Percentiles rank a stretch among this genome's conserved stretches.
phyloP scores from a whole-genome alignment of 139 green algal genomes.

The Marvania coccoides region DNA sequence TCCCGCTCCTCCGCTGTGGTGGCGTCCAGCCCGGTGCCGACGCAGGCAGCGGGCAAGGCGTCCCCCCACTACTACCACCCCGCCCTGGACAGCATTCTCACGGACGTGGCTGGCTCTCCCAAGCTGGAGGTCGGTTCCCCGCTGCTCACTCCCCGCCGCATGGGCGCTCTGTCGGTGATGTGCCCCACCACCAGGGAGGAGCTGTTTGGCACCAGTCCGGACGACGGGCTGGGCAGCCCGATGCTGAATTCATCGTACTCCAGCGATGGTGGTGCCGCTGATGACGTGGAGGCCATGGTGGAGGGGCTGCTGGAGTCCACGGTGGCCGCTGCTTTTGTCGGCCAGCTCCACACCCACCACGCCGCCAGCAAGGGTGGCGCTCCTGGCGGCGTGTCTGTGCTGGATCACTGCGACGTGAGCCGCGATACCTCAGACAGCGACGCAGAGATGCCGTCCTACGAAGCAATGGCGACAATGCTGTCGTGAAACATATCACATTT shows the following conservation, averaged over 20 bases:
- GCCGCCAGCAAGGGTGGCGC: no score
- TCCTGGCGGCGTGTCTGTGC: no score
- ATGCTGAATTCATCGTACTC: background rate
- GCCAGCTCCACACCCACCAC: no score
- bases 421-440: no score
- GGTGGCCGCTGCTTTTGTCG: background rate
- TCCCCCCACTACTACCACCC: no score
- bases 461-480: no score
- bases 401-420: no score
- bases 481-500: no score
- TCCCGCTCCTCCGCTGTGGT: background rate
- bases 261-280: background rate
- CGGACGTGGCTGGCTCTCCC: background rate
- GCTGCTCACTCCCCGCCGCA: conserved; percentile 17
- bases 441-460: no score
- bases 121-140: background rate
- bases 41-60: no score
- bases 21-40: background rate
- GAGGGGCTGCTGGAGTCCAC: background rate
- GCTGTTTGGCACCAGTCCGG: background rate
- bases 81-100: no score
- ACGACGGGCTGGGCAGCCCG: background rate
- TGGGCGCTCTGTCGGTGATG: conserved; percentile 12
- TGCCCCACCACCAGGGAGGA: background rate
- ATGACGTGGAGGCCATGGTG: background rate